phyloP scores from a whole-genome alignment of 305 asterid genomes.

The Fraxinus floribunda region DNA sequence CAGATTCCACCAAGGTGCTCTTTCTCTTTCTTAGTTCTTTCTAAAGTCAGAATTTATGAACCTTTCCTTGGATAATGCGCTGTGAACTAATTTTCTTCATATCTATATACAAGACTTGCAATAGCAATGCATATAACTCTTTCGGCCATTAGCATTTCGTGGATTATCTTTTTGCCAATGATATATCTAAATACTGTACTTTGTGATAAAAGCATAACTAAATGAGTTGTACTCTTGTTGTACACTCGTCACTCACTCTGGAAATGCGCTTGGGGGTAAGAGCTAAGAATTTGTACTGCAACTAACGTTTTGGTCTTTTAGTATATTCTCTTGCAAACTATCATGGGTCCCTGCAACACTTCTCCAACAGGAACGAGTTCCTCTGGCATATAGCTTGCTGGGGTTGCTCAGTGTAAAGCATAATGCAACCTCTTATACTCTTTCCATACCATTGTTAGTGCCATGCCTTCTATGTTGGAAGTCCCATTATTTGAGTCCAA shows the following conservation, averaged over 20 bases:
- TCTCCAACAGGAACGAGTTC: not conserved
- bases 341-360: not conserved
- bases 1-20: slow-evolving; percentile 79
- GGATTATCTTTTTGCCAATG: not conserved
- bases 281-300: slow-evolving; percentile 2
- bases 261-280: not conserved
- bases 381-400: not conserved
- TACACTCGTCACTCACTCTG: not conserved
- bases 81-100: not conserved
- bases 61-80: slow-evolving; percentile 2
- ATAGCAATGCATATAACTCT: not conserved
- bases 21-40: slow-evolving; percentile 25
- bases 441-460: not conserved
- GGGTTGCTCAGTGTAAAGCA: not conserved
- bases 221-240: not conserved
- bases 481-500: not conserved
- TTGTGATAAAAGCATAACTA: slow-evolving; percentile 1
- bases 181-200: not conserved
- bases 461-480: not conserved
- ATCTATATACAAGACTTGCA: not conserved
- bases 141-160: not conserved
- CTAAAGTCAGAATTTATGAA: not conserved
- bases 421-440: not conserved
- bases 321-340: slow-evolving; percentile 13
- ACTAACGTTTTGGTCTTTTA: not conserved